These are phyloP conservation scores for Arabis hirsuta DNA, from an alignment of 345 rosid genomes.

Conservation along the genomic window DNA sequence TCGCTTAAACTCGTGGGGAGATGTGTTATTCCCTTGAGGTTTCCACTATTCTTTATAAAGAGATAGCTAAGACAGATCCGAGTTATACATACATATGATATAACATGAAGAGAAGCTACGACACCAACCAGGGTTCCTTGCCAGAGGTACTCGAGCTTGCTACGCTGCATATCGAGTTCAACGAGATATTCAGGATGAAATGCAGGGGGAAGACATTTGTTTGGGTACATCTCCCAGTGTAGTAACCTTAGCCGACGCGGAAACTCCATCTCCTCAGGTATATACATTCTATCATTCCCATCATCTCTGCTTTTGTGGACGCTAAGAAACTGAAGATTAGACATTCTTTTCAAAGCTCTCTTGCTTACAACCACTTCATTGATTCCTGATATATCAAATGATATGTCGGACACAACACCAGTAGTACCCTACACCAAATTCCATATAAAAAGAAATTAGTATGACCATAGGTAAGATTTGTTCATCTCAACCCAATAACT, in stretches of 20 bases:
- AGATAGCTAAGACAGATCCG: no score
- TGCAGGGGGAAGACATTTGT: conserved; percentile 28
- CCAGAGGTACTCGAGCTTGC: conserved; percentile 7
- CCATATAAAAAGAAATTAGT: no score
- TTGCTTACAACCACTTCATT: neutral
- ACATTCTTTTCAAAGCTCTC: conserved; percentile 26
- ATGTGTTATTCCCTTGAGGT: neutral
- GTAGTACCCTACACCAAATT: no score
- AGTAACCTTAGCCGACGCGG: conserved; percentile 23
- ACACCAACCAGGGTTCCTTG: no score
- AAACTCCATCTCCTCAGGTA: conserved; percentile 4
- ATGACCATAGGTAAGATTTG: no score
- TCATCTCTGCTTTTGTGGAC: neutral
- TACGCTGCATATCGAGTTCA: neutral
- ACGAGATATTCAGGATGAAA: conserved; percentile 19
- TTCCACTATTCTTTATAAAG: neutral
- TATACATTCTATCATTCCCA: neutral
- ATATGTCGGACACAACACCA: conserved; percentile 8
- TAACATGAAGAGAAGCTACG: neutral
- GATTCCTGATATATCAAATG: conserved; percentile 8
- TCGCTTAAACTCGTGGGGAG: neutral
- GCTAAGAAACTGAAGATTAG: conserved; percentile 28
- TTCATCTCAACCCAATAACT: no score
- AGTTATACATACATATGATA: neutral
- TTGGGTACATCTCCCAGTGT: conserved; percentile 35